Base-by-base conservation (phyloP, 768 basidiomycete genomes). In the Trametes punicea region DNA sequence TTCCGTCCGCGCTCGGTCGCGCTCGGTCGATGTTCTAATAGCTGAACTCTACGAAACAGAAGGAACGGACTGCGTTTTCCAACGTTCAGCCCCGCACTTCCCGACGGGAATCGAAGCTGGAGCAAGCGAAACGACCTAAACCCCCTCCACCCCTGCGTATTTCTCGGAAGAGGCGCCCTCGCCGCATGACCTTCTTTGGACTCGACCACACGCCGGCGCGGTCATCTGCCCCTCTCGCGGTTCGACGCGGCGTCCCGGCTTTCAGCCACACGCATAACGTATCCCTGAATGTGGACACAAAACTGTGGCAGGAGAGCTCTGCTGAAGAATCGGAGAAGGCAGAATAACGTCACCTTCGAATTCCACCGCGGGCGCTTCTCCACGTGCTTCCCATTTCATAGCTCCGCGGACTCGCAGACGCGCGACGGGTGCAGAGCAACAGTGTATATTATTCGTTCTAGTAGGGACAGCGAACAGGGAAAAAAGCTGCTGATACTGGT, bases 371-470 rank as follows among this genome's bases (percentile, higher is more conserved):
- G 21, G 40, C 51, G 51, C 31, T 25, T 31, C 8, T 16, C 6
- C 21, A 6, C 16, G 21, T 15, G 27, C 50, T 52, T 45, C 38
- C 20, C 27, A 18, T 25, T 53, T 53, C 42, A 23, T n/a, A 6
- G 51, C 52, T 44, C 45, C 52, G 46, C 52, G 9, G 42, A 36
- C 52, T 54, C 46, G n/a, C 46, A 13, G 42, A 31, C 52, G 44
- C 42, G 15, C 45, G 20, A 10, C 56, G 33, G 56, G 25, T 42
- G 34, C 48, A 31, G 36, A 46, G 16, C 18, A 25, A 48, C 34
- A 25, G 34, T 48, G n/a, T 48, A 58, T 51, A 58, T 58, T 58
- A 58, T 30, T 41, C 39, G 46, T 58, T 58, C 51, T 58, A 53
- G 45, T 48, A 46, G 41, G 29, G 33, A 45, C 30, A 44, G 18